phyloP scores from a whole-genome alignment of 1,284 basidiomycete genomes.

The Rhodofomes roseus region DNA sequence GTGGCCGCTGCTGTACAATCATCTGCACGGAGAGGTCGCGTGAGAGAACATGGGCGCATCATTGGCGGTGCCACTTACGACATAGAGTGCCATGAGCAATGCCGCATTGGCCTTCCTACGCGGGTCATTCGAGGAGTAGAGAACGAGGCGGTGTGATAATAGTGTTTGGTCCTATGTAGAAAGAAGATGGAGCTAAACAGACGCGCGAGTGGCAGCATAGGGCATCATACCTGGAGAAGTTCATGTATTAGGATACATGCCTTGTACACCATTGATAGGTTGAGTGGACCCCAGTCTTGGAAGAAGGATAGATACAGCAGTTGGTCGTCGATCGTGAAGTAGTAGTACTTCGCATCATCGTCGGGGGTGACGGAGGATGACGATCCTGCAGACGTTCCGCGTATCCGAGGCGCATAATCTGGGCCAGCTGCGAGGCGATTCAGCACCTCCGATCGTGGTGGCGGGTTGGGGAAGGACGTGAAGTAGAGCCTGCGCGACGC shows the following conservation, averaged over 20 bases:
- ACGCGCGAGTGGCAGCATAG: not conserved
- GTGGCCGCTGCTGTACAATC: conserved; percentile 89
- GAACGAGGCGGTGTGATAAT: conserved; percentile 68
- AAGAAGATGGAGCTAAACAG: not conserved
- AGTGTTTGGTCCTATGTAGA: conserved; percentile 74
- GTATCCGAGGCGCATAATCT: conserved; percentile 52
- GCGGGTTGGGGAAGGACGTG: conserved; percentile 73
- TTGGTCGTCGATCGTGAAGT: conserved; percentile 88
- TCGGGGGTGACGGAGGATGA: conserved; percentile 58
- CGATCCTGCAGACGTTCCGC: conserved; percentile 50
- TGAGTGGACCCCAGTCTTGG: conserved; percentile 93
- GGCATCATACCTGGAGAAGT: conserved; percentile 67
- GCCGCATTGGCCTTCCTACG: conserved; percentile 92
- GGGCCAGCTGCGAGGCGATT: conserved; percentile 53
- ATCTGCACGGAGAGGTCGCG: conserved; percentile 49
- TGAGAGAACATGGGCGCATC: not conserved
- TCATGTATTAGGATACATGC: conserved; percentile 93
- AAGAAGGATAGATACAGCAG: conserved; percentile 93
- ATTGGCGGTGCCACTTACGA: conserved; percentile 48
- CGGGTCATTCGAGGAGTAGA: conserved; percentile 88
- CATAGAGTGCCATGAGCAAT: conserved; percentile 87
- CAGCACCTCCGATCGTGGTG: conserved; percentile 57
- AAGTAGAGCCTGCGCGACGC: conserved; percentile 63
- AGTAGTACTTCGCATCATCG: conserved; percentile 72
- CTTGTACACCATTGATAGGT: conserved; percentile 89